Percentiles rank a stretch among this genome's conserved stretches.
These are phyloP conservation scores for Hypoxylon sp. DNA, from an alignment of 2,329 filamentous ascomycete species.

Conservation along the genomic window DNA sequence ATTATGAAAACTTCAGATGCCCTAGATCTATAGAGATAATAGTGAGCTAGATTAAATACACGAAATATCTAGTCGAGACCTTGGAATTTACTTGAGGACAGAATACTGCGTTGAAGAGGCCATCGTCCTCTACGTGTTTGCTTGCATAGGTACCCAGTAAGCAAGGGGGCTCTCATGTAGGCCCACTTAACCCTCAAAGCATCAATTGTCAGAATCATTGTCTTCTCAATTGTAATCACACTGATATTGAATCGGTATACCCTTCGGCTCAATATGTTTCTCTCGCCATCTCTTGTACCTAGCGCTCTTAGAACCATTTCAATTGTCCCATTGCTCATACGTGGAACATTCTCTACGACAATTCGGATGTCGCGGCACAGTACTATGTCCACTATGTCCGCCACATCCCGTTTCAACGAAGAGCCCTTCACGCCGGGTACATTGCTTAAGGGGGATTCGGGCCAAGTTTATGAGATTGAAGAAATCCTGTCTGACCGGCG, in stretches of 20 bases:
- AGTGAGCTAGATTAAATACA: background rate
- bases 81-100: too few species aligned
- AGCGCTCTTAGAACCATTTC: background rate
- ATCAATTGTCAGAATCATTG: too few species aligned
- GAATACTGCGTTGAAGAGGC: too few species aligned
- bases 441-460: conserved; percentile 18
- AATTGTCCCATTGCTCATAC: background rate
- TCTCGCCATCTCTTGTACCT: background rate
- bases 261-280: background rate
- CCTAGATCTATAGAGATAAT: background rate
- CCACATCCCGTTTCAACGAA: background rate
- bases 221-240: background rate
- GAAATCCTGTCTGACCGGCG: conserved; percentile 31
- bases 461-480: conserved; percentile 31
- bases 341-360: background rate
- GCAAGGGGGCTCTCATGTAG: too few species aligned
- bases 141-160: too few species aligned
- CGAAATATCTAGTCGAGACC: background rate
- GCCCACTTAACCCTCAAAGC: background rate
- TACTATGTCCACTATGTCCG: background rate
- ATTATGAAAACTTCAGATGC: conserved; percentile 1
- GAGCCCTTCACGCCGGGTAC: background rate
- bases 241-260: background rate
- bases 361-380: background rate
- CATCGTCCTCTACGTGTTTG: too few species aligned